Conservation (phyloP, 805 yeast genomes). For the Pichia sporocuriosa region DNA sequence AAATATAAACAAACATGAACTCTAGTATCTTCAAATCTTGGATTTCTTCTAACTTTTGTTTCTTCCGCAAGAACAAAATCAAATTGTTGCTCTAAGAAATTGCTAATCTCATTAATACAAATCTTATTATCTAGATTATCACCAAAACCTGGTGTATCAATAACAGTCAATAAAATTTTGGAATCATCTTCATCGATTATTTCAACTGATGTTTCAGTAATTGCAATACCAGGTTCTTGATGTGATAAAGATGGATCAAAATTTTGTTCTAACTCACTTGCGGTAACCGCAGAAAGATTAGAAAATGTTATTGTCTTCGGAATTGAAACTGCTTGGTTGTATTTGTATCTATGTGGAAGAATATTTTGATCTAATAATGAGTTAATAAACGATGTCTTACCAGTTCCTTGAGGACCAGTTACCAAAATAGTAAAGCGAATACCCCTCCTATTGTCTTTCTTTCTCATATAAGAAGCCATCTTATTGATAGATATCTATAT, state of each 20-base stretch:
- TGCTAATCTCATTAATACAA: constrained; percentile 59
- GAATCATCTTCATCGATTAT: constrained; percentile 55
- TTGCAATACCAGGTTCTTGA: constrained; percentile 69
- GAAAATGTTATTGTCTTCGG: constrained; percentile 53
- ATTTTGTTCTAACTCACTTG: constrained; percentile 49
- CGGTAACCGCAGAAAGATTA: constrained; percentile 50
- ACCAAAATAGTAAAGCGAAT: constrained; percentile 68
- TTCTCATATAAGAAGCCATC: constrained; percentile 33
- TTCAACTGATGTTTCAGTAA: constrained; percentile 60
- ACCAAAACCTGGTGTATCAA: constrained; percentile 59
- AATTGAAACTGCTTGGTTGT: constrained; percentile 20
- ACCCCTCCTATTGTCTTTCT: constrained; percentile 66
- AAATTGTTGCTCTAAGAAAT: constrained; percentile 68
- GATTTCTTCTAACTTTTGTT: constrained; percentile 79
- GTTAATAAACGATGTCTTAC: constrained; percentile 71
- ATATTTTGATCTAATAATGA: constrained; percentile 57
- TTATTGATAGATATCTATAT: not conserved
- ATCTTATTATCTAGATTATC: constrained; percentile 54
- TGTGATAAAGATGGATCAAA: constrained; percentile 57
- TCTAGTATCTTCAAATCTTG: constrained; percentile 70
- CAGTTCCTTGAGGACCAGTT: constrained; percentile 69
- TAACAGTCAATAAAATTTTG: constrained; percentile 45
- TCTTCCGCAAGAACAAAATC: constrained; percentile 79
- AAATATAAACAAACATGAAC: constrained; percentile 70
- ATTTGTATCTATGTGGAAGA: constrained; percentile 49